Conservation (phyloP, 176 grass and related monocot species). For the Otatea glauca region DNA sequence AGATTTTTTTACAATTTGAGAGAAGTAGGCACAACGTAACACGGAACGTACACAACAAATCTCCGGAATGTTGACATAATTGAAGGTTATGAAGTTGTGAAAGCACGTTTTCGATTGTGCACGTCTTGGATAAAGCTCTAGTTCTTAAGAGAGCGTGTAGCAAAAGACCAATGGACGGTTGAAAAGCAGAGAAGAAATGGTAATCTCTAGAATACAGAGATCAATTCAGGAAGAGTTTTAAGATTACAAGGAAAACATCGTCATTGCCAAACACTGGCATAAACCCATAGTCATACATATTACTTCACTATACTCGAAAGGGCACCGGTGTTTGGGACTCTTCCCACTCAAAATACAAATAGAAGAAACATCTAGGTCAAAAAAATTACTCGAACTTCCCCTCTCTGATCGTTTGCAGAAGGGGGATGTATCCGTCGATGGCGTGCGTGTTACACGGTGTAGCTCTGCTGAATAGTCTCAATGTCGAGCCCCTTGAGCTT, state of each 20-base stretch:
- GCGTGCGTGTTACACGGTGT: conserved; percentile 42
- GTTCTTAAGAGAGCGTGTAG: background rate
- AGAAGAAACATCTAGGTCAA: background rate
- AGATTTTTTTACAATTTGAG: too few relatives aligned
- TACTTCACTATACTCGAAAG: background rate
- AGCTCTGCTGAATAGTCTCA: conserved; percentile 64
- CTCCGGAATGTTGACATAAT: too few relatives aligned
- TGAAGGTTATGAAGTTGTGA: too few relatives aligned
- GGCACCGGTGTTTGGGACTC: background rate
- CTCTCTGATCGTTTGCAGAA: background rate
- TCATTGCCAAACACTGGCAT: conserved; percentile 3
- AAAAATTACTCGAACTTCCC: background rate
- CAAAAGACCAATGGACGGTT: background rate
- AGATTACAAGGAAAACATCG: background rate
- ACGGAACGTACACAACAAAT: too few relatives aligned
- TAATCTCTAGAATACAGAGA: background rate
- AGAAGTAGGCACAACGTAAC: too few relatives aligned
- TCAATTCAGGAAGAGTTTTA: conserved; percentile 14
- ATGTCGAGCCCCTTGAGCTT: conserved; percentile 73
- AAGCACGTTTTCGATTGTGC: too few relatives aligned
- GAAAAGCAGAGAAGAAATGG: background rate
- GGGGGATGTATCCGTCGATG: background rate
- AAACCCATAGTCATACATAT: background rate
- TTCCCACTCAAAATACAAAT: background rate
- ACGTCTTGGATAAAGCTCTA: background rate